Conservation (phyloP, 2,329 filamentous ascomycete genomes). For the Phoma sp. region DNA sequence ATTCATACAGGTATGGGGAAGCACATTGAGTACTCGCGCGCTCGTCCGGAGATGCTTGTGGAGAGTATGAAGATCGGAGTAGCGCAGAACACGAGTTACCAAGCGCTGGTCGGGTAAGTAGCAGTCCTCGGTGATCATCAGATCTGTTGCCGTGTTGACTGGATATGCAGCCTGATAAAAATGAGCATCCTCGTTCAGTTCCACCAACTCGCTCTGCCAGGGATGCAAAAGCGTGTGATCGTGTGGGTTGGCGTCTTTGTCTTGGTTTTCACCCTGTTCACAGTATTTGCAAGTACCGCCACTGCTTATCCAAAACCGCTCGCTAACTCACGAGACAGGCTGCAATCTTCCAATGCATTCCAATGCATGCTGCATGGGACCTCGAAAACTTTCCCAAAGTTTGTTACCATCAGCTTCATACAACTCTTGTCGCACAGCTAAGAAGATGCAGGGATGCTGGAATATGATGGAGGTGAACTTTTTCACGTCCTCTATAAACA, state of each 20-base stretch:
- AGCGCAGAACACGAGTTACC: neutral
- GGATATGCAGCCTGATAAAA: neutral
- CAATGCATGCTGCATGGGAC: neutral
- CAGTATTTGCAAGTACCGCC: neutral
- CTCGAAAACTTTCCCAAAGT: neutral
- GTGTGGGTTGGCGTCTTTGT: neutral
- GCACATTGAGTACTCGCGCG: neutral
- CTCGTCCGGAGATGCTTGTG: neutral
- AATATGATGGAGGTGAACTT: neutral
- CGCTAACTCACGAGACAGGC: neutral
- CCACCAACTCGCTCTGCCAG: neutral
- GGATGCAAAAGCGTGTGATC: neutral
- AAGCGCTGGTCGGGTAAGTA: neutral
- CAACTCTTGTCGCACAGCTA: neutral
- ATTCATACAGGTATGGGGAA: neutral
- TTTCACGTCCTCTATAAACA: neutral
- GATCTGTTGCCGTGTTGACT: too few species aligned
- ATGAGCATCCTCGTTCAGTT: conserved; percentile 1
- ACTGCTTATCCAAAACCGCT: neutral
- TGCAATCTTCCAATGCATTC: conserved; percentile 1
- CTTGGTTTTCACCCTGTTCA: too few species aligned
- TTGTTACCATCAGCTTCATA: neutral
- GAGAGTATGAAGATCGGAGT: conserved; percentile 1
- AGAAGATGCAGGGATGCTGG: neutral
- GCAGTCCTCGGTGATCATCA: neutral